Evolutionary conservation across 208 protist genomes (phyloP), one percentile per base, ranked within the genome.

Genomic region (Dictyostelium gargantuum): DNA sequence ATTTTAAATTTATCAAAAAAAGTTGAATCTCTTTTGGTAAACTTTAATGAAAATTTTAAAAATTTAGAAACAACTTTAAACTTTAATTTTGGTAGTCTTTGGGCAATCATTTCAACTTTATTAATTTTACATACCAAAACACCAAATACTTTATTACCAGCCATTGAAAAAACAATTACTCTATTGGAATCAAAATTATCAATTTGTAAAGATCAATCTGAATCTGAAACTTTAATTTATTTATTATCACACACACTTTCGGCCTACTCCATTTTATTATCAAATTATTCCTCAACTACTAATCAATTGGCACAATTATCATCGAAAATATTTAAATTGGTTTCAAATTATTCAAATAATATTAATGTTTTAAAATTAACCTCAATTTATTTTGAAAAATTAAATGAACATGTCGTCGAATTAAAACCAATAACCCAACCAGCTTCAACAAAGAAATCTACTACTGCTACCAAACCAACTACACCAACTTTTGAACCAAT

Each of bases 381-480:
- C 5, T 63, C 82, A 9, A 79, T 76, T n/a, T 89, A 79, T 79
- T 79, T 89, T 26, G 50, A 89, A 23, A 56, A 80, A 50, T 40
- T 80, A 80, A 52, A 26, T n/a, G 2, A 23, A 42, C 17, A 15
- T 48, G 19, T 48, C 19, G 3, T 54, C 19, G 11, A 52, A 61
- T 13, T 17, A 44, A 66, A 29, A n/a, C 1, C 23, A n/a, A n/a
- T 11, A 54, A 13, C 72, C 5, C 2, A 1, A 46, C 2, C 72
- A 29, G 35, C 35, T 0, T 19, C 11, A 52, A 54, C n/a, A 77
- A 77, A 77, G 72, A 52, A 52, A 54, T 38, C 42, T 38, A 46
- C 68, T 13, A 35, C 42, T 4, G 0, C 9, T 35, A 32, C 54
- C 38, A 79, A 79, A 40, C n/a, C 50, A 38, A 42, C 32, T n/a